phyloP scores from a whole-genome alignment of 768 basidiomycete species.

The Auricularia auricula-judae region DNA sequence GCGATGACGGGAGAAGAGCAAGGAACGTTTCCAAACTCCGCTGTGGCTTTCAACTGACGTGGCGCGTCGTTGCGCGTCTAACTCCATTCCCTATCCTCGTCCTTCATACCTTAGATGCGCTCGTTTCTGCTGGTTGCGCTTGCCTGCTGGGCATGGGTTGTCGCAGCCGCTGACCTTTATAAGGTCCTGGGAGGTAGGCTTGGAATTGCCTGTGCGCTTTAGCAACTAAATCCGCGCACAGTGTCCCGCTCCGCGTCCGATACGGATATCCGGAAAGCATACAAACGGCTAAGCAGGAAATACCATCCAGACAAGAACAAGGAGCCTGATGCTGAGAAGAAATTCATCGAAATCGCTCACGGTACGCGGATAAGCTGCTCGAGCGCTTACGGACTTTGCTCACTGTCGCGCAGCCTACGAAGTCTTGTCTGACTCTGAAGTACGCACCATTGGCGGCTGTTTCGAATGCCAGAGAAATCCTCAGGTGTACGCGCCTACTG shows the following conservation, averaged over 20 bases:
- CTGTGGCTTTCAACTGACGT: background rate
- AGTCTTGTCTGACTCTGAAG: conserved; percentile 77
- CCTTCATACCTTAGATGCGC: background rate
- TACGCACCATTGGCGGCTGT: conserved; percentile 22
- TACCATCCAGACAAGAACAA: conserved; percentile 96
- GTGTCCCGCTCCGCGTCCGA: conserved; percentile 73
- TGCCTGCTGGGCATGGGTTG: conserved; percentile 22
- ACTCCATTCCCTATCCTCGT: background rate
- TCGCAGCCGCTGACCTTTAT: conserved; percentile 62
- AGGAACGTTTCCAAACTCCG: too few relatives aligned
- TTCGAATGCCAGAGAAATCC: too few relatives aligned
- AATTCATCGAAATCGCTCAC: conserved; percentile 84
- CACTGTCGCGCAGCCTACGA: conserved; percentile 57
- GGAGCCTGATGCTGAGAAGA: conserved; percentile 67
- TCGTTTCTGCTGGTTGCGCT: conserved; percentile 19
- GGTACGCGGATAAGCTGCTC: conserved; percentile 36
- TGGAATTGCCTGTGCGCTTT: background rate
- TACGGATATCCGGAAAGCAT: conserved; percentile 83
- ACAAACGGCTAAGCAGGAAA: conserved; percentile 79
- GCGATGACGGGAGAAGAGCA: too few relatives aligned
- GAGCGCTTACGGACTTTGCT: conserved; percentile 15
- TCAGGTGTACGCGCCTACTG: too few relatives aligned
- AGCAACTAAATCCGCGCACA: conserved; percentile 12
- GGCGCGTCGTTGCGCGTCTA: background rate
- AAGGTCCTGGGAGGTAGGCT: conserved; percentile 70